Percentiles rank a stretch among this genome's conserved stretches.
phyloP scores from a whole-genome alignment of 345 rosid species.

The Salix brachista region DNA sequence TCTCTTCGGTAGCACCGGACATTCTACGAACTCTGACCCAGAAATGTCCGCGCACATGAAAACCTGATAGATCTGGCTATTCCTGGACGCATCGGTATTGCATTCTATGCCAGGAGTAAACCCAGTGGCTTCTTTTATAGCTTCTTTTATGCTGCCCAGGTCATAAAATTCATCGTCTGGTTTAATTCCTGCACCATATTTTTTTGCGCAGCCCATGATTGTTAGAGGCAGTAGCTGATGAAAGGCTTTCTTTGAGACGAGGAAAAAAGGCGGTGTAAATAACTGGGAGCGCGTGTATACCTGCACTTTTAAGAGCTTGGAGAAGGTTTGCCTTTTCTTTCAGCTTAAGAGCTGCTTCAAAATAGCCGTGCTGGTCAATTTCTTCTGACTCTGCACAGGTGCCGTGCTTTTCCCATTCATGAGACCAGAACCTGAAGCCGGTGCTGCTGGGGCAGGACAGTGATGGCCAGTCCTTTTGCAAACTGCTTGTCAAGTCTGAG shows the following conservation, averaged over 20 bases:
- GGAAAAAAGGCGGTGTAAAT: neutral
- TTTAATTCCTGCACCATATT: conserved; percentile 38
- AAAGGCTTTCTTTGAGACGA: neutral
- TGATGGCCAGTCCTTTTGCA: conserved; percentile 66
- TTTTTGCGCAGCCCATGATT: neutral
- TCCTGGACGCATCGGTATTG: conserved; percentile 45
- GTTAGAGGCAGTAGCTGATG: neutral
- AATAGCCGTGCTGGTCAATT: conserved; percentile 65
- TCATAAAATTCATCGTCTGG: conserved; percentile 57
- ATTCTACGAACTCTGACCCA: conserved; percentile 56
- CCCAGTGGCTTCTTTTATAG: conserved; percentile 45
- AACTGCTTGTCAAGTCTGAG: conserved; percentile 38
- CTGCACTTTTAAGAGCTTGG: conserved; percentile 41
- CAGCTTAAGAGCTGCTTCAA: conserved; percentile 49
- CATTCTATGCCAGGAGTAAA: conserved; percentile 55
- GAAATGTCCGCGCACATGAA: conserved; percentile 67
- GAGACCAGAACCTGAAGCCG: conserved; percentile 65
- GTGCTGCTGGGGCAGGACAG: conserved; percentile 67
- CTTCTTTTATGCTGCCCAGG: conserved; percentile 34
- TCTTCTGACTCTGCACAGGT: conserved; percentile 68
- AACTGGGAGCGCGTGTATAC: conserved; percentile 9
- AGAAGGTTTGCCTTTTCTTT: conserved; percentile 54
- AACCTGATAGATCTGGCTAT: conserved; percentile 52
- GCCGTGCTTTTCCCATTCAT: conserved; percentile 85
- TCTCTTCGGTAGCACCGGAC: conserved; percentile 45